Conservation (phyloP, 192 early-diverging fungal species). For the Kickxella alabastrina region DNA sequence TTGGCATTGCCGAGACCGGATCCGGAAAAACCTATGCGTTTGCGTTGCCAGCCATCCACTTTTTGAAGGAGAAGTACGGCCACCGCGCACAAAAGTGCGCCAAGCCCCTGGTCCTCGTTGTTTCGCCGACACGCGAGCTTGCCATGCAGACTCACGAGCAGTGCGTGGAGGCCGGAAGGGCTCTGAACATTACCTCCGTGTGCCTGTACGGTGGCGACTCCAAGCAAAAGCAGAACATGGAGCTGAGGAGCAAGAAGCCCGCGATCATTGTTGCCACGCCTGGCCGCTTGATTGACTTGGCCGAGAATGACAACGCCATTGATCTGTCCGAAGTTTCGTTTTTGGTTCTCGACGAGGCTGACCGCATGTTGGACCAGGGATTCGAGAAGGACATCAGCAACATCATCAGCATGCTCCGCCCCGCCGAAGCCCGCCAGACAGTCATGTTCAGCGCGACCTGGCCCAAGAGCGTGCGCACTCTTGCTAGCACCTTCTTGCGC, state of each 20-base stretch:
- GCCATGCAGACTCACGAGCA: constrained; percentile 94
- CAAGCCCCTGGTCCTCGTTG: constrained; percentile 75
- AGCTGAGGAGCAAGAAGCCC: constrained; percentile 45
- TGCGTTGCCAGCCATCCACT: constrained; percentile 82
- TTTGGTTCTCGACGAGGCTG: constrained; percentile 94
- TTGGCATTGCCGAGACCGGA: constrained; percentile 97
- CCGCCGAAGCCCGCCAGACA: constrained; percentile 75
- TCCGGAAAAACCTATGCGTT: constrained; percentile 95
- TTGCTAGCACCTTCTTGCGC: constrained; percentile 77
- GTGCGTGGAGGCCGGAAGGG: constrained; percentile 64
- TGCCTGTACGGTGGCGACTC: constrained; percentile 89
- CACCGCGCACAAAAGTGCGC: constrained; percentile 57
- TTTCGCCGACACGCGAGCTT: constrained; percentile 95
- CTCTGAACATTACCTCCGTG: constrained; percentile 60
- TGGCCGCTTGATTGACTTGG: constrained; percentile 89
- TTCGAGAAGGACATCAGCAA: constrained; percentile 88
- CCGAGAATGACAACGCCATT: constrained; percentile 70
- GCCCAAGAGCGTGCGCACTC: constrained; percentile 84
- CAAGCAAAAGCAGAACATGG: constrained; percentile 70
- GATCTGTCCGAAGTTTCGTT: constrained; percentile 79
- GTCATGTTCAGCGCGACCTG: constrained; percentile 97
- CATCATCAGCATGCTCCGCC: constrained; percentile 72
- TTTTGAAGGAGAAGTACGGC: constrained; percentile 71
- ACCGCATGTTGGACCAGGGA: constrained; percentile 95
- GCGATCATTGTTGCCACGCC: constrained; percentile 90